phyloP scores from a whole-genome alignment of 2,329 filamentous ascomycete species.

The Lanzia echinophila region DNA sequence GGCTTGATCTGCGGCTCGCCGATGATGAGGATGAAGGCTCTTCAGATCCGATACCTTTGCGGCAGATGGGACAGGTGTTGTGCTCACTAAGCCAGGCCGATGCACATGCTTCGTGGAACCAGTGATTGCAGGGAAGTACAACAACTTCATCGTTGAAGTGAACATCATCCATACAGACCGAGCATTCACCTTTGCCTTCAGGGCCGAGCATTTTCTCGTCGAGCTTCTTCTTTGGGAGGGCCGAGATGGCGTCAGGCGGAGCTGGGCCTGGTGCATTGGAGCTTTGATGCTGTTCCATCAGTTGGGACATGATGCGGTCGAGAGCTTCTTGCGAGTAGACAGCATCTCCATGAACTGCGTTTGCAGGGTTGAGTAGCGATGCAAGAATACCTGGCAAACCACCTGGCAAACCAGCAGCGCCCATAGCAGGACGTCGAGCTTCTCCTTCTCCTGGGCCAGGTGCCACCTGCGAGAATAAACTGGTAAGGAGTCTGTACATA shows the following conservation, averaged over 20 bases:
- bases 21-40: constrained; percentile 8
- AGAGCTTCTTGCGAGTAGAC: constrained; percentile 88
- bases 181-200: constrained; percentile 71
- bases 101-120: constrained; percentile 84
- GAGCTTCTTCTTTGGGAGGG: constrained; percentile 64
- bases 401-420: constrained; percentile 41
- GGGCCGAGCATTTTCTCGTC: constrained; percentile 61
- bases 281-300: constrained; percentile 77
- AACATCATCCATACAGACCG: constrained; percentile 89
- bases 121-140: constrained; percentile 80
- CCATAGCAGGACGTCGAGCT: constrained; percentile 30
- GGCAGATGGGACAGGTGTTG: constrained; percentile 84
- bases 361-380: constrained; percentile 45
- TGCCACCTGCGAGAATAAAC: constrained; percentile 22
- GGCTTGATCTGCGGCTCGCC: constrained; percentile 9
- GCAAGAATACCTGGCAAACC: constrained; percentile 48
- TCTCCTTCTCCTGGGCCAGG: constrained; percentile 11
- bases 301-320: constrained; percentile 76
- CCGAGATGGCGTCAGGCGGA: constrained; percentile 63
- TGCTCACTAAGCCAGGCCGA: constrained; percentile 81
- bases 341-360: constrained; percentile 62
- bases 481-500: constrained; percentile 23
- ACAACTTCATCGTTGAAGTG: constrained; percentile 66
- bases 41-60: constrained; percentile 36
- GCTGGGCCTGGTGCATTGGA: constrained; percentile 80